Evolutionary conservation across 1,284 basidiomycete species (phyloP).

Genomic region (Sanghuangporus baumii): DNA sequence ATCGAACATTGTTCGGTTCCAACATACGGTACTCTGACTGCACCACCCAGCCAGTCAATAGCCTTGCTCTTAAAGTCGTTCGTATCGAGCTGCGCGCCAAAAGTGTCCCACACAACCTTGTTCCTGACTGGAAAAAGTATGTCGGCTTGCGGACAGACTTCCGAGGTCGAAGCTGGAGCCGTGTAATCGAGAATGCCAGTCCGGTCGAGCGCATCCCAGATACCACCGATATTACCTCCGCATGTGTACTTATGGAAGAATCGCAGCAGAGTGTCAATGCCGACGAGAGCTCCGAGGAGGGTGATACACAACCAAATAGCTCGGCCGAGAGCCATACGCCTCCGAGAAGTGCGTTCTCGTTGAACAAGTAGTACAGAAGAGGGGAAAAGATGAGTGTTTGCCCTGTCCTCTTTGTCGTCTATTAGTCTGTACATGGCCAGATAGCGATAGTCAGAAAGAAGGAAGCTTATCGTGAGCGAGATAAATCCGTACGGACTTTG

Average conservation of each 20-base stretch:
- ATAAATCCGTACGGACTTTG: background rate
- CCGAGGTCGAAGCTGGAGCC: background rate
- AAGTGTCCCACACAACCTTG: slow-evolving; percentile 33
- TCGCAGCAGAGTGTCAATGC: background rate
- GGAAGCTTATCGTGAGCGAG: background rate
- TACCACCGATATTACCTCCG: background rate
- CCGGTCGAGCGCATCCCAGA: background rate
- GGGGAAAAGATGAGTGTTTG: background rate
- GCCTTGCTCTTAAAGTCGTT: slow-evolving; percentile 41
- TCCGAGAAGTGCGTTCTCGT: background rate
- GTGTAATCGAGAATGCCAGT: background rate
- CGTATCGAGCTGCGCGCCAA: slow-evolving; percentile 37
- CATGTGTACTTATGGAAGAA: background rate
- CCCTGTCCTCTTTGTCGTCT: background rate
- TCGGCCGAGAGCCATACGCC: background rate
- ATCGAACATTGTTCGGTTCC: background rate
- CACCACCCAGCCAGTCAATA: slow-evolving; percentile 50
- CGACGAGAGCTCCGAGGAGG: background rate
- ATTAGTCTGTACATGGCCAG: background rate
- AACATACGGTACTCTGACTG: slow-evolving; percentile 36
- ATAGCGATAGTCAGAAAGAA: background rate
- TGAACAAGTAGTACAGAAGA: background rate
- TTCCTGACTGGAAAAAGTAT: slow-evolving; percentile 39
- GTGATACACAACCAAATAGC: background rate
- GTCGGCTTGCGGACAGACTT: slow-evolving; percentile 41